A percentile compares a stretch with the other conserved stretches of the same genome.
phyloP scores from a whole-genome alignment of 345 rosid genomes.

The Acer negundo region DNA sequence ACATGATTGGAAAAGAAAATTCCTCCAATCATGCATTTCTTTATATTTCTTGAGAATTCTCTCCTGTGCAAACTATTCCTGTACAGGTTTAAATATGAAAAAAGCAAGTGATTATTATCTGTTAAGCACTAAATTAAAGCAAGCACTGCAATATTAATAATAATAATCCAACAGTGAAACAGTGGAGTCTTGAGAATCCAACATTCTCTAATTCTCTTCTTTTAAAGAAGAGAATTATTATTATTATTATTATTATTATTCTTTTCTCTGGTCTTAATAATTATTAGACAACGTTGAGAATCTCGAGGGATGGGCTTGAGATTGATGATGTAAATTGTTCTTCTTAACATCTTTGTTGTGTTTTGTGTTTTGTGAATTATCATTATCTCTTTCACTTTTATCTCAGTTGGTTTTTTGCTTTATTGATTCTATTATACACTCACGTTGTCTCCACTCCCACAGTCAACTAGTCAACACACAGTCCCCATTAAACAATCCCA shows the following conservation, averaged over 20 bases:
- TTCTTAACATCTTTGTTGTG: slow-evolving; percentile 33
- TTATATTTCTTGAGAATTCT: slow-evolving; percentile 23
- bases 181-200: slow-evolving; percentile 46
- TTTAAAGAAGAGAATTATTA: slow-evolving; percentile 18
- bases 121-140: slow-evolving; percentile 37
- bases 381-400: slow-evolving; percentile 4
- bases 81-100: neutral
- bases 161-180: slow-evolving; percentile 19
- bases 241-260: slow-evolving; percentile 25
- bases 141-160: slow-evolving; percentile 7
- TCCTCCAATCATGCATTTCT: slow-evolving; percentile 46
- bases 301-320: slow-evolving; percentile 46
- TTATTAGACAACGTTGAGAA: slow-evolving; percentile 37
- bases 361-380: slow-evolving; percentile 30
- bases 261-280: slow-evolving; percentile 12
- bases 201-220: slow-evolving; percentile 46
- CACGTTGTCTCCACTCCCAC: slow-evolving; percentile 48
- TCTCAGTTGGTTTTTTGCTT: slow-evolving; percentile 34
- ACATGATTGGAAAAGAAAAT: slow-evolving; percentile 39
- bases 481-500: slow-evolving; percentile 40
- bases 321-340: slow-evolving; percentile 36
- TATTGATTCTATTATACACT: slow-evolving; percentile 37
- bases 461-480: slow-evolving; percentile 40
- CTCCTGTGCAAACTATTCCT: neutral
- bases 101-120: slow-evolving; percentile 32